These are phyloP conservation scores for Talaromyces albobiverticillius DNA, from an alignment of 2,329 filamentous ascomycete genomes.

Conservation along the genomic window DNA sequence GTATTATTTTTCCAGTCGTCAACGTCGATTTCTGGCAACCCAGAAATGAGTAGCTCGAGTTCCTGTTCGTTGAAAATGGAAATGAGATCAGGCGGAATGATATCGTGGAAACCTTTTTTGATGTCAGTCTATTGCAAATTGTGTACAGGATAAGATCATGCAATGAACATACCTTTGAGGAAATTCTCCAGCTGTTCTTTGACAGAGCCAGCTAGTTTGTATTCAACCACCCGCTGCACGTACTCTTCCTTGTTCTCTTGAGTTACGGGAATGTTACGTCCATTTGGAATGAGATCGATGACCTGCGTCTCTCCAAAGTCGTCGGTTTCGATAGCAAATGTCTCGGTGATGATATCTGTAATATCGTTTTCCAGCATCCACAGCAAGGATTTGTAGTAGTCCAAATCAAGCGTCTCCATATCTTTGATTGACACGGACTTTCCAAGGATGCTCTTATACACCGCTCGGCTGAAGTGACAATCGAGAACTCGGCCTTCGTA, in stretches of 20 bases:
- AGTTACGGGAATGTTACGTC: conserved; percentile 87
- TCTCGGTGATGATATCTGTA: conserved; percentile 94
- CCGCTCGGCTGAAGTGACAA: conserved; percentile 97
- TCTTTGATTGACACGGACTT: conserved; percentile 97
- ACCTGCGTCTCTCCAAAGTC: conserved; percentile 87
- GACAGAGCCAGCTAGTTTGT: conserved; percentile 86
- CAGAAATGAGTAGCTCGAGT: conserved; percentile 91
- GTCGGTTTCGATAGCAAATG: conserved; percentile 90
- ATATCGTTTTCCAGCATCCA: conserved; percentile 99
- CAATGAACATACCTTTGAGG: conserved; percentile 63
- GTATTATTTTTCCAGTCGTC: conserved; percentile 99
- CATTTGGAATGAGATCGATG: conserved; percentile 82
- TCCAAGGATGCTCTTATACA: conserved; percentile 96
- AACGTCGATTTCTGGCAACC: conserved; percentile 92
- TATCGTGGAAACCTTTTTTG: conserved; percentile 82
- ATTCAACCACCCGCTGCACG: conserved; percentile 88
- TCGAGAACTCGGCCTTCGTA: conserved; percentile 95
- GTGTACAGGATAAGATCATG: not conserved
- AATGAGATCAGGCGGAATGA: conserved; percentile 89
- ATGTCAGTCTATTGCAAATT: conserved; percentile 27
- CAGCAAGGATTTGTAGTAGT: conserved; percentile 97
- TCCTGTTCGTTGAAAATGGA: conserved; percentile 99
- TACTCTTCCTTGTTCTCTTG: conserved; percentile 99
- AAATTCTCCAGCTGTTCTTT: conserved; percentile 93
- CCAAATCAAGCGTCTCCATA: conserved; percentile 97